A percentile compares a stretch with the other conserved stretches of the same genome.
Evolutionary conservation across 768 basidiomycete genomes (phyloP).

Genomic region (Tephrocybe sp.): DNA sequence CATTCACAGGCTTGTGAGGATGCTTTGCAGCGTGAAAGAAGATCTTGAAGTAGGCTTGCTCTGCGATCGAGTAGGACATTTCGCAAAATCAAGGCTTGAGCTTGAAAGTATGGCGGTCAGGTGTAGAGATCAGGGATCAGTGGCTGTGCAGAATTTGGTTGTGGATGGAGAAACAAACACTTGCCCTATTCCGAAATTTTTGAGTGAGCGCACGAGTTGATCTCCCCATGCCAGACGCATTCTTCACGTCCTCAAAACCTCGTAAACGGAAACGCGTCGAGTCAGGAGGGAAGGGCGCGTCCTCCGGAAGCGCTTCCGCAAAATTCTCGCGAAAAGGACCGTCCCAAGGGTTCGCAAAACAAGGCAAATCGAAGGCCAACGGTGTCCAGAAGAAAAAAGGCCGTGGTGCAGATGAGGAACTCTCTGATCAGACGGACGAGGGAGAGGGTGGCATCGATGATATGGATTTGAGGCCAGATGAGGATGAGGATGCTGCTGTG

Average conservation of each 20-base stretch:
- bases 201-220: neutral
- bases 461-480: slow-evolving; percentile 61
- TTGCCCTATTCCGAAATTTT: slow-evolving; percentile 3
- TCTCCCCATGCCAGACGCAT: slow-evolving; percentile 76
- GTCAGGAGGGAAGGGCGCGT: slow-evolving; percentile 23
- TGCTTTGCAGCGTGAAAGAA: slow-evolving; percentile 80
- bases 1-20: slow-evolving; percentile 72
- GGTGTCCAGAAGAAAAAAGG: slow-evolving; percentile 28
- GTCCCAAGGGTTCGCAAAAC: slow-evolving; percentile 19
- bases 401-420: slow-evolving; percentile 54
- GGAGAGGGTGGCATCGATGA: slow-evolving; percentile 61
- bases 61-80: slow-evolving; percentile 53
- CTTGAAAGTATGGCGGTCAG: no score
- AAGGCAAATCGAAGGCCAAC: slow-evolving; percentile 23
- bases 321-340: slow-evolving; percentile 28
- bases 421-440: slow-evolving; percentile 61
- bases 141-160: slow-evolving; percentile 11
- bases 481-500: slow-evolving; percentile 45
- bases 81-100: no score
- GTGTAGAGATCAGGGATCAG: no score
- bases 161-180: neutral
- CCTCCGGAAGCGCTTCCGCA: slow-evolving; percentile 16
- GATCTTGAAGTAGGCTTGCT: slow-evolving; percentile 68
- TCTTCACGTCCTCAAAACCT: slow-evolving; percentile 64
- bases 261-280: slow-evolving; percentile 61